Base-by-base conservation (phyloP, 2,329 filamentous ascomycete species). In the Lachnellula cervina region DNA sequence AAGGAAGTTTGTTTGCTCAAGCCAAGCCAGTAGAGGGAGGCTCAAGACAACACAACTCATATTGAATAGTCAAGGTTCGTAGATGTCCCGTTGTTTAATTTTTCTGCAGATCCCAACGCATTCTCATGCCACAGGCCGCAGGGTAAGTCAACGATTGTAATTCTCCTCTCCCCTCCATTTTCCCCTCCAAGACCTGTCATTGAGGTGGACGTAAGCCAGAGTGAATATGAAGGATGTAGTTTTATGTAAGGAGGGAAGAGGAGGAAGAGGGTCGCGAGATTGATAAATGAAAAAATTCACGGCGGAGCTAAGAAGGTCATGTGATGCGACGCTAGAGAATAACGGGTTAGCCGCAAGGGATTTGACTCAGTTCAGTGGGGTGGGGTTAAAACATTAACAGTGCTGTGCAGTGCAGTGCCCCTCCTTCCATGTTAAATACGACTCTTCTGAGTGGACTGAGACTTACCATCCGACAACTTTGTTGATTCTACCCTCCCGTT, bases 111-210 rank as follows among this genome's bases (percentile, higher is more conserved):
- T 44, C 66, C 67, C 66, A 63, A 70, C 59, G 66, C 68, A 69
- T 66, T 69, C 63, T 63, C 67, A 68, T 68, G 68, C 68, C 63
- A 60, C 60, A 72, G 76, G 76, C 74, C 74, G 72, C 75, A 82
- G 79, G 79, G 79, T 83, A 84, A 83, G 80, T 71, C 74, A 77
- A 79, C 76, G 72, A 63, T 64, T 54, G 59, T 62, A 62, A 62
- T 72, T 69, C 78, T 74, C 64, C 62, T 83, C 82, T 86, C 65
- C 81, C 82, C 81, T 81, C 77, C 81, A 80, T 71, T 85, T 86
- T 86, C 83, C 83, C 83, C 82, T 86, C 83, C 80, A 78, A 74
- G 74, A 73, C 74, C 75, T 78, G 77, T 76, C 80, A 82, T 77
- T 74, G 79, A 72, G 70, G 71, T 63, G 67, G 69, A 75, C 76